Evolutionary conservation across 2,329 filamentous ascomycete species (phyloP).

Genomic region (Cladophialophora yegresii): DNA sequence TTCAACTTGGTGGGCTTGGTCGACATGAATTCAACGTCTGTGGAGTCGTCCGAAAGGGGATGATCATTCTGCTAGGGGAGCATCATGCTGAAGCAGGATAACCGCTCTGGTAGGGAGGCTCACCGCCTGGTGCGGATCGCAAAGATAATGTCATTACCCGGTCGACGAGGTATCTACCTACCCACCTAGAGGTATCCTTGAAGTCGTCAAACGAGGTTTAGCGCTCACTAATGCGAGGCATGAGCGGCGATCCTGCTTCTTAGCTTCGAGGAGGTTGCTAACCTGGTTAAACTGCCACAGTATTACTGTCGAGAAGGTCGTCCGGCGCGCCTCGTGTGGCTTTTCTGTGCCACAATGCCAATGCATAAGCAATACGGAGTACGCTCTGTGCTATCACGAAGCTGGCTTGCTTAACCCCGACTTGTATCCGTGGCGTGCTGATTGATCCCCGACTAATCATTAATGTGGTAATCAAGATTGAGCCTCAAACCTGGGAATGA

Average conservation of each 20-base stretch:
- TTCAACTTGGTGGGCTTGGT: no score
- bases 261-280: no score
- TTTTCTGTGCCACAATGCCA: background rate
- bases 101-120: no score
- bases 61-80: background rate
- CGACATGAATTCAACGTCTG: background rate
- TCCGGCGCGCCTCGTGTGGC: background rate
- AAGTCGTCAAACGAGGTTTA: no score
- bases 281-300: no score
- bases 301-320: background rate
- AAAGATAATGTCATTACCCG: background rate
- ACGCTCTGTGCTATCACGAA: background rate
- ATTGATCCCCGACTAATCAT: background rate
- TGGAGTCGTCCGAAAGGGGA: background rate
- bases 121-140: no score
- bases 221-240: no score
- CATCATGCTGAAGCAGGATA: no score
- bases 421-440: background rate
- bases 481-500: background rate
- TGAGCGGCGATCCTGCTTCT: no score
- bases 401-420: background rate
- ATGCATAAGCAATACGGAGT: background rate
- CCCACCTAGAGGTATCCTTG: no score
- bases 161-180: no score
- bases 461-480: background rate